Evolutionary conservation across 225 moss, liverwort and hornwort genomes (phyloP).

Genomic region (Neckera pumila): DNA sequence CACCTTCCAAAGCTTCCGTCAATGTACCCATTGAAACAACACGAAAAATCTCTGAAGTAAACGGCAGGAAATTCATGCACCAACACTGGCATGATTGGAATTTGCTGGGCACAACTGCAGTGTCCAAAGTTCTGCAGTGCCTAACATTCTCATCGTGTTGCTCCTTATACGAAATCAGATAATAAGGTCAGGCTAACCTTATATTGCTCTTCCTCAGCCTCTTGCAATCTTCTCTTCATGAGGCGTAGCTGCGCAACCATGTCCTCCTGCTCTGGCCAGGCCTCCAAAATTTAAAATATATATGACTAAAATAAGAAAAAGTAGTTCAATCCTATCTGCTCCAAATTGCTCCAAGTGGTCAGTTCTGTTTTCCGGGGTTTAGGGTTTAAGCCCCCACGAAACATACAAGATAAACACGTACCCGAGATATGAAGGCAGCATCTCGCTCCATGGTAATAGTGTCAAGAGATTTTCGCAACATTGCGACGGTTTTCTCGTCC

Average conservation of each 20-base stretch:
- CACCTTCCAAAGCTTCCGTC: not conserved
- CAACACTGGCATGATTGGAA: not conserved
- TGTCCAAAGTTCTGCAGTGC: not conserved
- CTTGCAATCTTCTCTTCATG: constrained; percentile 78
- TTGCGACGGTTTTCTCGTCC: constrained; percentile 52
- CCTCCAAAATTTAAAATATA: not conserved
- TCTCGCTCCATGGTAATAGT: constrained; percentile 84
- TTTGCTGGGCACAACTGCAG: not conserved
- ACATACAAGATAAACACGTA: constrained; percentile 1
- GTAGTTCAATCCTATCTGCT: not conserved
- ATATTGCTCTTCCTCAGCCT: constrained; percentile 97
- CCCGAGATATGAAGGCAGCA: constrained; percentile 87
- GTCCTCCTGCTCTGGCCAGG: constrained; percentile 69
- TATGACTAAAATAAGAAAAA: not conserved
- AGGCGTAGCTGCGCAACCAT: constrained; percentile 74
- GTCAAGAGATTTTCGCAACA: constrained; percentile 68
- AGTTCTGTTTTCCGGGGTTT: too few species aligned
- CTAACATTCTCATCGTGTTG: not conserved
- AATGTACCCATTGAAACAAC: not conserved
- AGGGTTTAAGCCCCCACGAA: too few species aligned
- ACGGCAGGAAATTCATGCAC: not conserved
- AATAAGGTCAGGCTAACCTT: constrained; percentile 33
- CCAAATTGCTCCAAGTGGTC: not conserved
- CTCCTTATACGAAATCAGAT: not conserved
- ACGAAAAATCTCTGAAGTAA: not conserved